These are phyloP conservation scores for Ramalina peruviana DNA, from an alignment of 495 filamentous ascomycete species.

Conservation along the genomic window DNA sequence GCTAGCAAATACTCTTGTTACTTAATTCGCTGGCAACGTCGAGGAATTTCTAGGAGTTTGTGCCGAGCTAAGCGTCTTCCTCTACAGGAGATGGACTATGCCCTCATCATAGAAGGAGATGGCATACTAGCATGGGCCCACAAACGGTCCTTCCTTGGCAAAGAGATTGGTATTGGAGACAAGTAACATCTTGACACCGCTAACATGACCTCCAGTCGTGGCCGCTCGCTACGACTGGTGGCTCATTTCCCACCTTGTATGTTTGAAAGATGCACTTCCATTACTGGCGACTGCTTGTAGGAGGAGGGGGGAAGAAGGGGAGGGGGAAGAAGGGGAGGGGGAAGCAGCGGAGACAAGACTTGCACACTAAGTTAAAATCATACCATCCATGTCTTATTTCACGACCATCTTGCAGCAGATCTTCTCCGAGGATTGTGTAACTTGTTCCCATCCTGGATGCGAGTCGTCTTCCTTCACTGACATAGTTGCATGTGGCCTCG, in stretches of 20 bases:
- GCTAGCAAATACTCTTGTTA: constrained; percentile 2
- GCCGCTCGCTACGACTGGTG: constrained; percentile 2
- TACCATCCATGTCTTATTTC: background rate
- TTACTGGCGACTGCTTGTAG: background rate
- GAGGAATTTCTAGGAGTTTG: constrained; percentile 7
- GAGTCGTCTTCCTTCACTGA: constrained; percentile 1
- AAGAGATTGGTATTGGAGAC: background rate
- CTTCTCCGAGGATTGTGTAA: background rate
- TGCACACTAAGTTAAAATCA: too few species aligned
- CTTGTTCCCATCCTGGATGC: constrained; percentile 1
- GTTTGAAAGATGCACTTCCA: background rate
- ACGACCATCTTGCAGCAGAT: background rate
- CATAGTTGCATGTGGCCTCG: too few species aligned
- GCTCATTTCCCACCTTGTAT: constrained; percentile 2
- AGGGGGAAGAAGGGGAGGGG: too few species aligned
- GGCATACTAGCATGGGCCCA: constrained; percentile 6
- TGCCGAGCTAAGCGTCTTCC: constrained; percentile 9
- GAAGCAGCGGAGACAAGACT: too few species aligned
- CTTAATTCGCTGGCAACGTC: constrained; percentile 10
- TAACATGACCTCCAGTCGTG: background rate
- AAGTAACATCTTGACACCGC: background rate
- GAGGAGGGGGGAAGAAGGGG: too few species aligned
- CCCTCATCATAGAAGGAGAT: constrained; percentile 4
- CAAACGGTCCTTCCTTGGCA: background rate
- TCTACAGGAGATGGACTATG: constrained; percentile 3